Evolutionary conservation across 2,329 filamentous ascomycete genomes (phyloP), one percentile per base, ranked within the genome.

Genomic region (Exserohilum rostratum): DNA sequence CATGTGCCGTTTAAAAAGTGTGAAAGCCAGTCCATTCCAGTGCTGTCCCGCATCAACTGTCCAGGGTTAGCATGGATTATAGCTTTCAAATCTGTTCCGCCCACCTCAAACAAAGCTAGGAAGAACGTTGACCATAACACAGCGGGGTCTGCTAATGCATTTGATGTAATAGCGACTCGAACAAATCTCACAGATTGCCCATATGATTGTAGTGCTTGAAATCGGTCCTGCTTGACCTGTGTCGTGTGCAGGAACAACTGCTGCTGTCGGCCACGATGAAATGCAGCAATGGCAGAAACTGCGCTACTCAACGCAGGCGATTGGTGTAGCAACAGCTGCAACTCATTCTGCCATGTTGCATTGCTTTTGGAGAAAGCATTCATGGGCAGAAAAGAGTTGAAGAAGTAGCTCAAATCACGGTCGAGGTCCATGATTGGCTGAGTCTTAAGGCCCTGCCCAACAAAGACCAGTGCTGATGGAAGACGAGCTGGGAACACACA

Each of bases 1-100:
- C 62, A 68, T 39, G 68, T 69, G 13, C 68, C 67, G 29, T 68
- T 61, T 11, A 69, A 37, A 35, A 70, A 70, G 29, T 69, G 68
- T 3, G 63, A 61, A 0, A 69, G 58, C 68, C 68, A 70, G 18
- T 66, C 66, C 3, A 42, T 55, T 18, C 68, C 68, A 11, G 63
- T 65, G 2, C 54, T 57, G 33, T 70, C 67, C 12, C 62, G 66
- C 67, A 68, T 70, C 22, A 69, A 46, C 68, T 70, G 22, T n/a
- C 10, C 20, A 13, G 17, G 2, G 11, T 56, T 20, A 54, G 42
- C 12, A 33, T n/a, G 10, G 13, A 7, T 6, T 22, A 27, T 6
- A 3, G 17, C 39, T 30, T 43, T 10, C 5, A 7, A n/a, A 18
- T 10, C 11, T 5, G 4, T 15, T 31, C 27, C 15, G 30, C 39